A percentile compares a stretch with the other conserved stretches of the same genome.
phyloP scores from a whole-genome alignment of 2,329 filamentous ascomycete genomes.

The Alternaria metachromatica region DNA sequence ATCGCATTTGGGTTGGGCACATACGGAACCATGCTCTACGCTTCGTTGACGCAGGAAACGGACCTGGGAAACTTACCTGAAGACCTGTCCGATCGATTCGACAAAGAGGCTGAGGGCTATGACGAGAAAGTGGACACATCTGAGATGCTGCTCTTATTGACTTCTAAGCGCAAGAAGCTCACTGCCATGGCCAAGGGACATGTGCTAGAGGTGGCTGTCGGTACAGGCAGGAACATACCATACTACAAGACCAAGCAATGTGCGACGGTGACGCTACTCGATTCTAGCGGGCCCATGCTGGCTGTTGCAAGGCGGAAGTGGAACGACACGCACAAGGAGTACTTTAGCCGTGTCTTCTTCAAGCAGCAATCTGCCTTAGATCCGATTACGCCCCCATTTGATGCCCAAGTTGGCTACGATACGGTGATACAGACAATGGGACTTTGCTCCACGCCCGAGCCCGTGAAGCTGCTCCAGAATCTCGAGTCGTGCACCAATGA shows the following conservation, averaged over 20 bases:
- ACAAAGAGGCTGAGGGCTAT: constrained; percentile 54
- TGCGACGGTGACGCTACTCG: constrained; percentile 56
- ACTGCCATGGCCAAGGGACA: constrained; percentile 52
- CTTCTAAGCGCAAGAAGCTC: constrained; percentile 49
- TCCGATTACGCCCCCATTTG: constrained; percentile 52
- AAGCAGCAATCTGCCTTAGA: constrained; percentile 54
- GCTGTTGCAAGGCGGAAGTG: constrained; percentile 58
- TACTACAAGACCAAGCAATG: constrained; percentile 53
- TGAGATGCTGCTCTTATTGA: constrained; percentile 53
- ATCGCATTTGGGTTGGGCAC: constrained; percentile 50
- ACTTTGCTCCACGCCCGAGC: constrained; percentile 57
- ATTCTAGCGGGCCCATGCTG: constrained; percentile 57
- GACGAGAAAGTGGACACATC: constrained; percentile 56
- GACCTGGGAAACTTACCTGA: constrained; percentile 37
- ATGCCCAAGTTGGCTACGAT: constrained; percentile 53
- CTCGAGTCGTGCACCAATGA: constrained; percentile 53
- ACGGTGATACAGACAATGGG: constrained; percentile 61
- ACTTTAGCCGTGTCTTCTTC: constrained; percentile 50
- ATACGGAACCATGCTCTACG: constrained; percentile 49
- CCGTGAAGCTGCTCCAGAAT: constrained; percentile 53
- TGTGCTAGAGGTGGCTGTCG: constrained; percentile 58
- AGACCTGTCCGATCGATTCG: constrained; percentile 56
- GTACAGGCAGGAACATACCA: constrained; percentile 57
- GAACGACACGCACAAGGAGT: constrained; percentile 50
- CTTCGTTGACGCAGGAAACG: constrained; percentile 37